These are phyloP conservation scores for Hypoxylon sp. DNA, from an alignment of 2,329 filamentous ascomycete genomes.

Conservation along the genomic window DNA sequence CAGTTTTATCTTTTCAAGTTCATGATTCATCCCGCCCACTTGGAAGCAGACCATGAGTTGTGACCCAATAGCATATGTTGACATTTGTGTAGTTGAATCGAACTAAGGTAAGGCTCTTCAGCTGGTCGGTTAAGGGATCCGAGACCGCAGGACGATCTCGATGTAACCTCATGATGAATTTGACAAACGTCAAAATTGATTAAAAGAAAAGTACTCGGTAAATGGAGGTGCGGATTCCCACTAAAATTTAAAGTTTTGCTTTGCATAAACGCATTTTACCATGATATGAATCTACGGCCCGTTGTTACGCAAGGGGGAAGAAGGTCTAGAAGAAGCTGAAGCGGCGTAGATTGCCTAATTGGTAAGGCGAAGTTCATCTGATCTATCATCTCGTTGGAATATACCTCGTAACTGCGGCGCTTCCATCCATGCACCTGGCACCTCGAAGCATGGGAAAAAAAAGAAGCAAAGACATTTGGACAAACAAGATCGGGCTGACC, in stretches of 20 bases:
- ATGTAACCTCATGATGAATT: background rate
- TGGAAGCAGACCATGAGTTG: background rate
- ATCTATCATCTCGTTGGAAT: slow-evolving; percentile 17
- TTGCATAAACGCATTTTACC: background rate
- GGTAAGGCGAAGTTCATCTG: slow-evolving; percentile 25
- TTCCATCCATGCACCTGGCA: slow-evolving; percentile 17
- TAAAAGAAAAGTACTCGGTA: slow-evolving; percentile 5
- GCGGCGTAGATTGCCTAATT: background rate
- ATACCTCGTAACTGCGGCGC: too few species aligned
- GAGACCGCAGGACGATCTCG: background rate
- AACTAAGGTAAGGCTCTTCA: slow-evolving; percentile 5
- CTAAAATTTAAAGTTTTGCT: background rate
- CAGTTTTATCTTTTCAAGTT: background rate
- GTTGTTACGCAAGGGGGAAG: background rate
- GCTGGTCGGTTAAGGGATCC: background rate
- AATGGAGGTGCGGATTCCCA: background rate
- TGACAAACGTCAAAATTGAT: slow-evolving; percentile 16
- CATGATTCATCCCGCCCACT: slow-evolving; percentile 9
- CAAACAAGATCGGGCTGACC: slow-evolving; percentile 25
- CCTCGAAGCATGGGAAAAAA: slow-evolving; percentile 16
- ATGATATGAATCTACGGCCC: too few species aligned
- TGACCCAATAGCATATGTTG: background rate
- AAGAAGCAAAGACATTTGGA: slow-evolving; percentile 5
- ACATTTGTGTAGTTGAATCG: slow-evolving; percentile 15
- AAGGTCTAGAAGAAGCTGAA: slow-evolving; percentile 9